These are phyloP conservation scores for Picea glauca DNA, from an alignment of 75 land plant genomes.

Conservation along the genomic window DNA sequence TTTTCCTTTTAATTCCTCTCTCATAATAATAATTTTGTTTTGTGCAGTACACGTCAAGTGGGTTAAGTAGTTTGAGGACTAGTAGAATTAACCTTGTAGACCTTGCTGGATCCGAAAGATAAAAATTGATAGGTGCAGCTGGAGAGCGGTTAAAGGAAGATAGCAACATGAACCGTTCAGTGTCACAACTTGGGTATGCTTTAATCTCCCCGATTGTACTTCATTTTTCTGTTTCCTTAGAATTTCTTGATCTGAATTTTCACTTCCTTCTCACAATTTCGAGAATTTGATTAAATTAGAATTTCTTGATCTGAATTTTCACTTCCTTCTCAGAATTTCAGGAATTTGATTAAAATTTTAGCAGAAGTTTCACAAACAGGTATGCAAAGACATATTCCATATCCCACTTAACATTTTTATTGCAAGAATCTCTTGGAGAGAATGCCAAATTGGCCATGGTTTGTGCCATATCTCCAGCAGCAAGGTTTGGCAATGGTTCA, in stretches of 20 bases:
- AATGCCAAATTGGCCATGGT: conserved; percentile 68
- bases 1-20: not conserved
- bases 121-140: conserved; percentile 85
- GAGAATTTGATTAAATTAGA: conserved; percentile 57
- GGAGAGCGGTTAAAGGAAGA: conserved; percentile 94
- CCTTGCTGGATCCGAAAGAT: conserved; percentile 94
- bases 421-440: conserved; percentile 78
- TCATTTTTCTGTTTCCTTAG: not conserved
- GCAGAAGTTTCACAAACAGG: conserved; percentile 31
- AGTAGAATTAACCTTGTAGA: conserved; percentile 94
- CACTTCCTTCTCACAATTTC: conserved; percentile 10
- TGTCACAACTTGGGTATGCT: conserved; percentile 93
- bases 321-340: conserved; percentile 17
- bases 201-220: not conserved
- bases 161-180: conserved; percentile 87
- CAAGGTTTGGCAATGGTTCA: conserved; percentile 28
- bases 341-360: conserved; percentile 63
- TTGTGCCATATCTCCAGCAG: conserved; percentile 54
- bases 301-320: not conserved
- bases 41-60: conserved; percentile 62
- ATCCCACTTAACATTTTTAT: conserved; percentile 61
- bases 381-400: conserved; percentile 32
- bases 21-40: not conserved
- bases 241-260: not conserved
- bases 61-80: conserved; percentile 71